Evolutionary conservation across 2,329 filamentous ascomycete genomes (phyloP).

Genomic region (Cyphellophora europaea): DNA sequence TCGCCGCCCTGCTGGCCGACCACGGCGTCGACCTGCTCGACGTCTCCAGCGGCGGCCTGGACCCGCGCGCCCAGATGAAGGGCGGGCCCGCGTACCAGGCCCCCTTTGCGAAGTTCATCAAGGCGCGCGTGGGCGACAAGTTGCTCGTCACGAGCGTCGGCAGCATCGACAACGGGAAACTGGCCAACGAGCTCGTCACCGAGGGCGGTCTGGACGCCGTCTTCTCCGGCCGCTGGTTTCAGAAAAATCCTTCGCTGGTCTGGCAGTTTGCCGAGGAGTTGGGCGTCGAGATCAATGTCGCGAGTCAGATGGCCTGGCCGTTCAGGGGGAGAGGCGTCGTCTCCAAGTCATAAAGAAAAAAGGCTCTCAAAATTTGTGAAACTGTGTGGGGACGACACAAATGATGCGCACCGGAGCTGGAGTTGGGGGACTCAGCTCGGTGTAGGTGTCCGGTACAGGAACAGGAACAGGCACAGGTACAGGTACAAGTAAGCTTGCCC

Average conservation of each 20-base stretch:
- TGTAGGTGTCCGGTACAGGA: too few species aligned
- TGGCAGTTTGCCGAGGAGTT: slow-evolving; percentile 57
- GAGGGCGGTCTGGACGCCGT: slow-evolving; percentile 60
- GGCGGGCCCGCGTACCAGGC: slow-evolving; percentile 61
- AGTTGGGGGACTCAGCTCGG: too few species aligned
- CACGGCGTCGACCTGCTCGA: slow-evolving; percentile 76
- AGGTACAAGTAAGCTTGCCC: too few species aligned
- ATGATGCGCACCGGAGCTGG: too few species aligned
- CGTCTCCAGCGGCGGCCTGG: slow-evolving; percentile 60
- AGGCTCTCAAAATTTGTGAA: too few species aligned
- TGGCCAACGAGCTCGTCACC: slow-evolving; percentile 54
- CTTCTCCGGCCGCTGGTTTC: slow-evolving; percentile 64
- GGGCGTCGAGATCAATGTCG: slow-evolving; percentile 60
- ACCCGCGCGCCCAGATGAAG: slow-evolving; percentile 27
- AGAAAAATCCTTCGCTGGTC: slow-evolving; percentile 35
- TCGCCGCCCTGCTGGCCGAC: slow-evolving; percentile 59
- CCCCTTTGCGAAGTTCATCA: slow-evolving; percentile 61
- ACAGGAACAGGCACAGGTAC: too few species aligned
- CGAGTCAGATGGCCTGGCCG: slow-evolving; percentile 47
- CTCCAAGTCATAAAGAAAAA: too few species aligned
- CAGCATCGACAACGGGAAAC: slow-evolving; percentile 57
- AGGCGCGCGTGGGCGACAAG: slow-evolving; percentile 62
- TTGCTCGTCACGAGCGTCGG: slow-evolving; percentile 69
- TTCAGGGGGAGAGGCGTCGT: slow-evolving; percentile 9
- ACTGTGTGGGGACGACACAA: too few species aligned